Evolutionary conservation across 164 flowering plant species (phyloP), one percentile per base, ranked within the genome.

Genomic region (Nymphaea colorata): DNA sequence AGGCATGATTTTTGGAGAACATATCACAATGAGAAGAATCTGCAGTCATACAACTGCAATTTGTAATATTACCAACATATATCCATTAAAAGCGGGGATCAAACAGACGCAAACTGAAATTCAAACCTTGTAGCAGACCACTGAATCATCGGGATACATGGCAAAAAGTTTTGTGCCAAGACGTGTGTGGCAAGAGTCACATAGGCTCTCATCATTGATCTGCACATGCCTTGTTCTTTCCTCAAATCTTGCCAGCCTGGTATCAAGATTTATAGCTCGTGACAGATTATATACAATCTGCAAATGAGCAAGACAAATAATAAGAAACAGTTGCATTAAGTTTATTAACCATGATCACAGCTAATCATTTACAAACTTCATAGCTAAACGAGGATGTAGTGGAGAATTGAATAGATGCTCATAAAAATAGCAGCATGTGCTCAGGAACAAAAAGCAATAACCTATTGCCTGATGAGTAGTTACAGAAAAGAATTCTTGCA

Each of bases 131-230:
- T 94, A 94, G 78, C 99, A 94, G 44, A 91, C 95, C 66, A 91
- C 73, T 1, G 95, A 81, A 73, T 94, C 98, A 76, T 94, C 97
- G 4, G 99, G 99, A 68, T 90, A 94, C 96, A 94, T 91, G 44
- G 99, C 97, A 82, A 94, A 94, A 16, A 94, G 84, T 78, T 94
- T 94, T 45, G 99, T 94, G 62, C 99, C 97, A 68, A 94, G 93
- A 42, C 96, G 93, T 18, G 96, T 87, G 73, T 87, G 93, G 77
- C 99, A 94, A 76, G 98, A 94, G 80, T 91, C 97, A 73, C 99
- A 94, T 6, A 85, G 77, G 77, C 96, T 94, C 80, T 91, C 99
- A 68, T 91, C 97, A 74, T 91, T 91, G 65, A 94, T 91, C 81
- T 88, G 96, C 47, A 87, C 92, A 72, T 83, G 81, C 59, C 99